Evolutionary conservation across 768 basidiomycete species (phyloP), one percentile per base, ranked within the genome.

Genomic region (Podaxis sp.): DNA sequence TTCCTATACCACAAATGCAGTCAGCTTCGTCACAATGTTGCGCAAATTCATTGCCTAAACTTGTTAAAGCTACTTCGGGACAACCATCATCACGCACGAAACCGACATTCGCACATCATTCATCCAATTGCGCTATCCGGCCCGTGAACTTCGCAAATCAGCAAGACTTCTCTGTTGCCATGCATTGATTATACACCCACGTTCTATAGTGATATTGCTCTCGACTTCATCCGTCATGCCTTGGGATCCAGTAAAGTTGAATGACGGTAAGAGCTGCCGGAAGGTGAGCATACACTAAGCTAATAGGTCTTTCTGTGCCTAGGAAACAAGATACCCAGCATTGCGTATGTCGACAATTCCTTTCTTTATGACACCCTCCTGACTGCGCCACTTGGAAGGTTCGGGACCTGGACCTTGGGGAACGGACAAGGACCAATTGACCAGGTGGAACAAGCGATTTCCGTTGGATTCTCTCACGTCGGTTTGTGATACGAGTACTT

Each of bases 361-460:
- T 8, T 8, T n/a, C 11, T 40, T 20, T 37, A 2, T 58, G 12
- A 54, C n/a, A 13, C 30, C n/a, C 40, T 49, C 54, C 44, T 26
- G 26, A 24, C 15, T 38, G 24, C n/a, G 40, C 33, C 17, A 22
- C 13, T 56, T 40, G 17, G 22, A 56, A 78, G 77, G 12, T 87
- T 85, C 67, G 88, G 87, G 33, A 88, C 88, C 2, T 88, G 87
- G 84, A 84, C 77, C 46, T 65, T 86, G n/a, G 85, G 86, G 1
- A 83, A 84, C 41, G 87, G 86, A 0, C 79, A 83, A 63, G 75
- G 72, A 26, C 71, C 83, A 4, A 78, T 78, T 22, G 78, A 82
- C 68, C 80, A 82, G 66, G 85, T 90, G 28, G 84, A 84, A 66
- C 85, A 87, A 67, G 88, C 87, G 2, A 73, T 89, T 51, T 80